Base-by-base conservation (phyloP, 345 rosid species). In the Capsella bursapastoris region DNA sequence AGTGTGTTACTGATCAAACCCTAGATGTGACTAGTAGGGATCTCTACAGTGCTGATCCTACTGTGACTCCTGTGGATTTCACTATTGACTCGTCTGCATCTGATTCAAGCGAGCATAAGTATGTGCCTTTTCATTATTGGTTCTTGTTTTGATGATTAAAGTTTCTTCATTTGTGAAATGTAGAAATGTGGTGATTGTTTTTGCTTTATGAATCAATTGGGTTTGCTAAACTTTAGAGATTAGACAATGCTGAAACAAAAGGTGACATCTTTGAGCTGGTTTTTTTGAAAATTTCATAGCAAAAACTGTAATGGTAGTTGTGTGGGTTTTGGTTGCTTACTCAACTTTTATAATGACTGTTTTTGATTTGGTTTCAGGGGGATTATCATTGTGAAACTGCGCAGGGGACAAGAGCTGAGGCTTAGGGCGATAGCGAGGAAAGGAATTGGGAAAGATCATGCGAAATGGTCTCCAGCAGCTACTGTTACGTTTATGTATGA, bases 381-480 rank as follows among this genome's bases (percentile, higher is more conserved):
- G 13, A 86, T 92, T 65, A 90, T 84, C 47, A 92, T 95, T 41
- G 98, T 95, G 79, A 92, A 95, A 77, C 78, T 95, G 66, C 86
- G 96, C 22, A 81, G 90, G 6, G 98, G 98, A 64, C 97, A 90
- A 81, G 98, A 95, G 48, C 37, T 95, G 77, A 89, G 84, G 79
- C 87, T 95, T 64, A 86, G 96, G 76, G 98, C 97, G 6, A 95
- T 95, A 41, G 99, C 98, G 0, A 85, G 99, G 73, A 92, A 95
- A 83, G 98, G 99, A 28, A 95, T 95, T 5, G 97, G 93, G 41
- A 95, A 92, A 81, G 98, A 95, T 88, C 98, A 95, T 50, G 98
- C 98, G 0, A 92, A 95, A 77, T 92, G 97, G 98, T 92, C 98
- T 34, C 99, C 99, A 32, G 98, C 99, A 8, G 99, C 99, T n/a